Evolutionary conservation across 2,329 filamentous ascomycete genomes (phyloP).

Genomic region (Rosellinia necatrix): DNA sequence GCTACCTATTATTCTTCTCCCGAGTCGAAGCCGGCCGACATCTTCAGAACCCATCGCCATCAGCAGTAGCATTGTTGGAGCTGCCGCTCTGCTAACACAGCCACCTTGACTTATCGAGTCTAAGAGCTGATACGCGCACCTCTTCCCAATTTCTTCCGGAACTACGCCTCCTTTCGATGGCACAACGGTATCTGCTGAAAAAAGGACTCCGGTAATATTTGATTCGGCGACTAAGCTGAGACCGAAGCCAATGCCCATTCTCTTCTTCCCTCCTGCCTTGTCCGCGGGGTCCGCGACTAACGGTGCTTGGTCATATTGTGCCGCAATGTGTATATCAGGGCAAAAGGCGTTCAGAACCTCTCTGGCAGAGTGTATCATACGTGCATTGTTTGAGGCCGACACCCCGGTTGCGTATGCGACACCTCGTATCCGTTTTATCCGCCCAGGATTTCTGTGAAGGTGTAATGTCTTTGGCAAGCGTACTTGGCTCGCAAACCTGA

Average conservation of each 20-base stretch:
- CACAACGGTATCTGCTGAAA: constrained; percentile 80
- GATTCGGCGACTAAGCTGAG: constrained; percentile 89
- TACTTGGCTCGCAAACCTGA: constrained; percentile 92
- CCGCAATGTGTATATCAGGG: constrained; percentile 88
- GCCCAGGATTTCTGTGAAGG: constrained; percentile 76
- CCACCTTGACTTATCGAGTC: constrained; percentile 83
- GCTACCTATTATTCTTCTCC: constrained; percentile 78
- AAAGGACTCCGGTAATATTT: constrained; percentile 78
- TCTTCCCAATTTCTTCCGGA: constrained; percentile 87
- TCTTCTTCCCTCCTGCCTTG: constrained; percentile 60
- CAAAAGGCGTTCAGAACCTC: constrained; percentile 86
- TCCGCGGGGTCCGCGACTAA: constrained; percentile 57
- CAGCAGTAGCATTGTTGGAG: constrained; percentile 76
- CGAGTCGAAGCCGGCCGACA: constrained; percentile 82
- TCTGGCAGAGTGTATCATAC: constrained; percentile 91
- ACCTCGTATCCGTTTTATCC: constrained; percentile 85
- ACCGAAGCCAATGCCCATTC: constrained; percentile 88
- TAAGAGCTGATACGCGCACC: constrained; percentile 86
- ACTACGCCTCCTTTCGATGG: constrained; percentile 80
- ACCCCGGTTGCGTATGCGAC: constrained; percentile 95
- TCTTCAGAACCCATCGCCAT: constrained; percentile 99
- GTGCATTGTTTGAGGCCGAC: constrained; percentile 86
- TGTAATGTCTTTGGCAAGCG: constrained; percentile 93
- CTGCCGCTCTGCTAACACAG: constrained; percentile 74
- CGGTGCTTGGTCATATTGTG: constrained; percentile 72